Percentiles rank a stretch among this genome's conserved stretches.
phyloP scores from a whole-genome alignment of 2,329 filamentous ascomycete genomes.

The Cladosporium austrohemisphaericum region DNA sequence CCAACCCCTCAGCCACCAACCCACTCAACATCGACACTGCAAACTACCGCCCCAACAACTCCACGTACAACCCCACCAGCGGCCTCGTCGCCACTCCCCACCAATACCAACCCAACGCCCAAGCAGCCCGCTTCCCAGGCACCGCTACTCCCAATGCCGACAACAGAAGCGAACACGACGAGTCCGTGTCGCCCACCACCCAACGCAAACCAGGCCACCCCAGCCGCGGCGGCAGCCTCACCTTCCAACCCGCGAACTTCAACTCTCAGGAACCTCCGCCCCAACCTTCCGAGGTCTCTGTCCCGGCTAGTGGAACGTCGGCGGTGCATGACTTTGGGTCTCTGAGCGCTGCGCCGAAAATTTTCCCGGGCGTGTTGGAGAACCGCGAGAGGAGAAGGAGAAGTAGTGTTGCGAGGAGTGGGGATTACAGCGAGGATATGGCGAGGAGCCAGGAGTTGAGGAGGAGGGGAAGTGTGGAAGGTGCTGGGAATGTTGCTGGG shows the following conservation, averaged over 20 bases:
- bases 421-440: neutral
- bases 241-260: neutral
- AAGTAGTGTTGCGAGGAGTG: conserved; percentile 9
- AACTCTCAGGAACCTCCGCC: conserved; percentile 13
- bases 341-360: conserved; percentile 56
- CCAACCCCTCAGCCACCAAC: conserved; percentile 38
- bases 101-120: conserved; percentile 27
- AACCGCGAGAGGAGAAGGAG: conserved; percentile 33
- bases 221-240: conserved; percentile 14
- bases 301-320: conserved; percentile 35
- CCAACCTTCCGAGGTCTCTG: conserved; percentile 35
- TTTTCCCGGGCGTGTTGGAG: conserved; percentile 68
- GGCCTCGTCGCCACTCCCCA: conserved; percentile 30
- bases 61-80: conserved; percentile 5
- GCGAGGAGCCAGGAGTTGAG: conserved; percentile 12
- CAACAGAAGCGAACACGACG: conserved; percentile 29
- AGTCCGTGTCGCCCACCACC: conserved; percentile 15
- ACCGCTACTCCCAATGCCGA: conserved; percentile 29
- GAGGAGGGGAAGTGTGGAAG: conserved; percentile 2
- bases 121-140: conserved; percentile 37
- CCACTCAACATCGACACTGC: conserved; percentile 21
- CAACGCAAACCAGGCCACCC: conserved; percentile 15
- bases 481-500: too few relatives aligned
- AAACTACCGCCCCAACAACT: conserved; percentile 8
- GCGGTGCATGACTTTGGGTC: conserved; percentile 38